Percentiles rank a stretch among this genome's conserved stretches.
These are phyloP conservation scores for Trifolium fragiferum DNA, from an alignment of 306 rosid genomes.

Conservation along the genomic window DNA sequence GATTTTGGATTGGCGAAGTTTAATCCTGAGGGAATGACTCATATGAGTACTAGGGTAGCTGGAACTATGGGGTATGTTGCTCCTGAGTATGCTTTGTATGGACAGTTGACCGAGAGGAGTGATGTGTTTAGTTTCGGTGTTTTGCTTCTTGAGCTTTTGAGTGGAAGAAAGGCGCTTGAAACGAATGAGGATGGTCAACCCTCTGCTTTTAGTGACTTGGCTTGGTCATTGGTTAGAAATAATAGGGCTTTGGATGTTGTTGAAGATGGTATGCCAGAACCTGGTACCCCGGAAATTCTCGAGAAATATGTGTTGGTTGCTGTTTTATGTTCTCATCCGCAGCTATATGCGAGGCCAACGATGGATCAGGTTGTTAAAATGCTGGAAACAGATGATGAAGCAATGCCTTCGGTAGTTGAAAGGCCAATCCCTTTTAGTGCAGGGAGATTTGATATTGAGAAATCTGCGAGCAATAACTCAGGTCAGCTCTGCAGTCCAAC, in stretches of 20 bases:
- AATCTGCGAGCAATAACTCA: slow-evolving; percentile 65
- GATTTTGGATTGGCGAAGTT: slow-evolving; percentile 95
- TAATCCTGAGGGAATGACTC: slow-evolving; percentile 90
- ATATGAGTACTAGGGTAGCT: slow-evolving; percentile 94
- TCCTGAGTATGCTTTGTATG: slow-evolving; percentile 94
- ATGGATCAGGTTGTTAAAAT: slow-evolving; percentile 97
- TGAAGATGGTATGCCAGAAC: slow-evolving; percentile 75
- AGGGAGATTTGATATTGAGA: slow-evolving; percentile 71
- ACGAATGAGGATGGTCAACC: slow-evolving; percentile 59
- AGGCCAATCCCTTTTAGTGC: slow-evolving; percentile 82
- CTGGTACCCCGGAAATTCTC: slow-evolving; percentile 64
- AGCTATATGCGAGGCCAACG: slow-evolving; percentile 89
- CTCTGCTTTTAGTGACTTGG: slow-evolving; percentile 76
- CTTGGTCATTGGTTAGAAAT: slow-evolving; percentile 81
- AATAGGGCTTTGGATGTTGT: slow-evolving; percentile 75
- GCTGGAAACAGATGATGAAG: slow-evolving; percentile 84
- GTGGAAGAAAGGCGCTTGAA: slow-evolving; percentile 88
- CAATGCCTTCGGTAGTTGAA: slow-evolving; percentile 77
- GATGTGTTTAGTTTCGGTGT: slow-evolving; percentile 93
- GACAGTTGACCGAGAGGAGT: slow-evolving; percentile 90
- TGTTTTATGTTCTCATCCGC: slow-evolving; percentile 93
- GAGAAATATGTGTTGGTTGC: slow-evolving; percentile 89
- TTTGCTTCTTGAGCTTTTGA: slow-evolving; percentile 89
- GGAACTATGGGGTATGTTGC: slow-evolving; percentile 99
- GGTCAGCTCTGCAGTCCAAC: slow-evolving; percentile 60